Percentiles rank a stretch among this genome's conserved stretches.
Evolutionary conservation across 1,139 yeast genomes (phyloP).

Genomic region (Chernovozyma aurita): DNA sequence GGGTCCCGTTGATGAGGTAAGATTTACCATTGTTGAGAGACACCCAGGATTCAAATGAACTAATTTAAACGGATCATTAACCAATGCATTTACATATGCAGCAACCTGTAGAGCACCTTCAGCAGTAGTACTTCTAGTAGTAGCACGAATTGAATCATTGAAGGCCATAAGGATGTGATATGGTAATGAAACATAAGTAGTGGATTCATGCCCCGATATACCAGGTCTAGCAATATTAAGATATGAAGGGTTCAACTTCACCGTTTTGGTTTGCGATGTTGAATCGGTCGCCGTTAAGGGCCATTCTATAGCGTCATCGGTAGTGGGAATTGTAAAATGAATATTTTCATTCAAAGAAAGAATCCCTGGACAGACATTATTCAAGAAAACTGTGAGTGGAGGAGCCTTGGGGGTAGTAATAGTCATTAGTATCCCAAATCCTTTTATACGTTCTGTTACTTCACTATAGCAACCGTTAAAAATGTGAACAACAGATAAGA

Average conservation of each 20-base stretch:
- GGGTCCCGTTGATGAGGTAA: background rate
- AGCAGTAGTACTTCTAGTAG: constrained; percentile 28
- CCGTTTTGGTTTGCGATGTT: constrained; percentile 10
- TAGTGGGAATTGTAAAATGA: constrained; percentile 22
- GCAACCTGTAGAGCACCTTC: constrained; percentile 53
- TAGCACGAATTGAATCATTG: constrained; percentile 15
- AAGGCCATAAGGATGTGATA: constrained; percentile 35
- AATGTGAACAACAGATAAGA: too few relatives aligned
- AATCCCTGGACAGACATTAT: constrained; percentile 39
- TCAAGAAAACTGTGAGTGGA: constrained; percentile 19
- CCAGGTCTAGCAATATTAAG: constrained; percentile 40
- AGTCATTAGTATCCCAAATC: too few relatives aligned
- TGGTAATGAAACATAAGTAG: constrained; percentile 42
- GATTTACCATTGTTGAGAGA: constrained; percentile 25
- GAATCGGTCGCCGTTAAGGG: constrained; percentile 23
- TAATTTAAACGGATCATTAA: constrained; percentile 48
- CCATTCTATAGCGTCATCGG: constrained; percentile 22
- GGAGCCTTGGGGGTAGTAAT: background rate
- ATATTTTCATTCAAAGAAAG: constrained; percentile 30
- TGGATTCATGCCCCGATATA: constrained; percentile 30
- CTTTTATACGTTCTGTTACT: too few relatives aligned
- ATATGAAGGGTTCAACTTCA: constrained; percentile 24
- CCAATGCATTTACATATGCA: constrained; percentile 49
- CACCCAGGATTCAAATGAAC: constrained; percentile 58
- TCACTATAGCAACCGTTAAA: too few relatives aligned